phyloP scores from a whole-genome alignment of 495 filamentous ascomycete species.

The Pyrenula massariospora region DNA sequence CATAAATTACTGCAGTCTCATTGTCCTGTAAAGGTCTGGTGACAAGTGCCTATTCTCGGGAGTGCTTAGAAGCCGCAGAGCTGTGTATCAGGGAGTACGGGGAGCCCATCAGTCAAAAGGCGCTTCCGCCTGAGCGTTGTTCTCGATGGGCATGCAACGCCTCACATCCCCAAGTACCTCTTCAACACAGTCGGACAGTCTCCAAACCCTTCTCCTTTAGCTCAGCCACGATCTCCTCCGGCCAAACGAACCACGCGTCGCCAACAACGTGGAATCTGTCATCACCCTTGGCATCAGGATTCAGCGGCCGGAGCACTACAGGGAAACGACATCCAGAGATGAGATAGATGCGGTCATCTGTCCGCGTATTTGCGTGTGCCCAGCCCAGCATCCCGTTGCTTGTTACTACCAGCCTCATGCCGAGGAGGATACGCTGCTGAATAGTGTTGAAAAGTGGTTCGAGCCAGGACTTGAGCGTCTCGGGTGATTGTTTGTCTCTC shows the following conservation, averaged over 20 bases:
- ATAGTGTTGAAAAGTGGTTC: too few species aligned
- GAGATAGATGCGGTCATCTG: neutral
- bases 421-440: neutral
- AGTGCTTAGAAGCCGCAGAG: too few species aligned
- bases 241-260: neutral
- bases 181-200: neutral
- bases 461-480: too few species aligned
- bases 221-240: neutral
- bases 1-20: too few species aligned
- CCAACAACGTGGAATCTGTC: neutral
- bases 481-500: too few species aligned
- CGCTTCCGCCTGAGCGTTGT: neutral
- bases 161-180: neutral
- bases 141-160: neutral
- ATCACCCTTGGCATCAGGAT: neutral
- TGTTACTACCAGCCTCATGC: neutral
- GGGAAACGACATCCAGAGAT: neutral
- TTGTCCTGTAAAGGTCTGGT: too few species aligned
- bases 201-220: neutral
- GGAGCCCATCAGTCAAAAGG: neutral
- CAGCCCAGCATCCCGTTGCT: neutral
- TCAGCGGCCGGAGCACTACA: neutral
- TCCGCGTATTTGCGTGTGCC: neutral
- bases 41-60: too few species aligned
- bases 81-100: neutral